Evolutionary conservation across 306 rosid genomes (phyloP).

Genomic region (Acacia crassicarpa): DNA sequence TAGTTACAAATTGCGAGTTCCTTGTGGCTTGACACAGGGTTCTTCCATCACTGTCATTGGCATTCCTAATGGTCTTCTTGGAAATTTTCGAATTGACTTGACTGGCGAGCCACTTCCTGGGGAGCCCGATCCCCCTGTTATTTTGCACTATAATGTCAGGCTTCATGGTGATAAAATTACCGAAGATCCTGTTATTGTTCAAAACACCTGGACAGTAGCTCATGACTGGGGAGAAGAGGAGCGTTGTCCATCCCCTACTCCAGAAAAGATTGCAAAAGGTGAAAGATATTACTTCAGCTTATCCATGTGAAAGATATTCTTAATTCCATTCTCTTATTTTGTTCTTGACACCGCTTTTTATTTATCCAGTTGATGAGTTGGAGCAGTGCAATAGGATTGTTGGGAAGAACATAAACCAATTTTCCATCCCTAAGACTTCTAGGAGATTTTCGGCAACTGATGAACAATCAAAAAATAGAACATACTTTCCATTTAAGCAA

Average conservation of each 20-base stretch:
- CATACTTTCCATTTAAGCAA: constrained; percentile 87
- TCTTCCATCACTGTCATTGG: constrained; percentile 88
- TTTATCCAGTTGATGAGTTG: constrained; percentile 87
- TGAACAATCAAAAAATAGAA: constrained; percentile 55
- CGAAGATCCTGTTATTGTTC: constrained; percentile 96
- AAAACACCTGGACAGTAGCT: constrained; percentile 91
- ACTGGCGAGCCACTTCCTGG: constrained; percentile 96
- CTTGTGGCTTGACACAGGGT: constrained; percentile 98
- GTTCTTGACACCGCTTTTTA: constrained; percentile 32
- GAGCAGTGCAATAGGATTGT: constrained; percentile 94
- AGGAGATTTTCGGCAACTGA: constrained; percentile 46
- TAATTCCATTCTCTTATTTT: neutral
- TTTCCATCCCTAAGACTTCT: constrained; percentile 38
- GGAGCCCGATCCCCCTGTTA: constrained; percentile 91
- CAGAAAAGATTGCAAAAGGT: constrained; percentile 81
- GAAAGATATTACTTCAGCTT: constrained; percentile 12
- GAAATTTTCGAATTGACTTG: constrained; percentile 80
- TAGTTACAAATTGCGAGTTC: constrained; percentile 64
- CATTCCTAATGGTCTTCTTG: constrained; percentile 87
- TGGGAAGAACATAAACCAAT: constrained; percentile 60
- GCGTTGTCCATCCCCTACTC: constrained; percentile 86
- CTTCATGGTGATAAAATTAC: constrained; percentile 95
- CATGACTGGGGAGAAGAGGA: constrained; percentile 99
- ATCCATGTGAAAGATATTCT: neutral
- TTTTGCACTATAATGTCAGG: constrained; percentile 95